Evolutionary conservation across 306 rosid genomes (phyloP).

Genomic region (Cucumis cinereus): DNA sequence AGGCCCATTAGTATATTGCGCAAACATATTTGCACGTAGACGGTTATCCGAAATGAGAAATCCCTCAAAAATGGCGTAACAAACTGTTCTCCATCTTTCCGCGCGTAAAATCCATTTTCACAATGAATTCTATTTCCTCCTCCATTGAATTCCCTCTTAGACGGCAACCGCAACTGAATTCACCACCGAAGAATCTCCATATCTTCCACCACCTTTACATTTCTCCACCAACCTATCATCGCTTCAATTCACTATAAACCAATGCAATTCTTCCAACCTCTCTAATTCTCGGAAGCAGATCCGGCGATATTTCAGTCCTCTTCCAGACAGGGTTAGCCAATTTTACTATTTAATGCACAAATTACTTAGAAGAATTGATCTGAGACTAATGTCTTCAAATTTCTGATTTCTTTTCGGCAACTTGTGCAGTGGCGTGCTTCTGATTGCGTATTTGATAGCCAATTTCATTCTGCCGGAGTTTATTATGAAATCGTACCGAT

Average conservation of each 20-base stretch:
- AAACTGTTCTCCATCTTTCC: background rate
- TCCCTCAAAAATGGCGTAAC: too few relatives aligned
- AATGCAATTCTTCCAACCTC: background rate
- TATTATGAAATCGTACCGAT: background rate
- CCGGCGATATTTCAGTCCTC: background rate
- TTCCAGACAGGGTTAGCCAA: background rate
- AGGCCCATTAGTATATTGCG: too few relatives aligned
- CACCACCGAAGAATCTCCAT: too few relatives aligned
- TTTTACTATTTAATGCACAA: background rate
- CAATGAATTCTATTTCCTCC: background rate
- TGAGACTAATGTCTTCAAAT: background rate
- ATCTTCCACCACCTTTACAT: background rate
- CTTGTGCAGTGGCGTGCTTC: background rate
- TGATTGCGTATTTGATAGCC: background rate
- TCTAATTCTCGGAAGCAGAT: background rate
- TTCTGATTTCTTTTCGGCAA: background rate
- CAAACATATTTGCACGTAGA: too few relatives aligned
- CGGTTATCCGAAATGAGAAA: too few relatives aligned
- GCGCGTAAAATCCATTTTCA: background rate
- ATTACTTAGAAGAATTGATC: background rate
- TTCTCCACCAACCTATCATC: background rate
- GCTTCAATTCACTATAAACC: background rate
- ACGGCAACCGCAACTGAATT: background rate
- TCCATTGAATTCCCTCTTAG: background rate
- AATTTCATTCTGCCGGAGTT: background rate